phyloP scores from a whole-genome alignment of 768 basidiomycete species.

The Termitomyces sp. region DNA sequence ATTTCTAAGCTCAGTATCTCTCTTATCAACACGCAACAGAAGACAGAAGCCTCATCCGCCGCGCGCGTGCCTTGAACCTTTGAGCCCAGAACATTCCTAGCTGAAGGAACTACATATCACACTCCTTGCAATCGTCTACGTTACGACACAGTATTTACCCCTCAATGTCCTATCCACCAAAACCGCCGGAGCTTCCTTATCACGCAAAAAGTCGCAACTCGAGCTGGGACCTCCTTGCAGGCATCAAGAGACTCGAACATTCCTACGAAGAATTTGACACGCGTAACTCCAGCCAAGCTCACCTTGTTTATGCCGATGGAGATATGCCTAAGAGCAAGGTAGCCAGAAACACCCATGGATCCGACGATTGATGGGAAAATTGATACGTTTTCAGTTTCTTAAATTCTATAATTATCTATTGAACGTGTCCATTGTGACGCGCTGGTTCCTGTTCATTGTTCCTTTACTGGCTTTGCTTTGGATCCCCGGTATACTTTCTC shows the following conservation, averaged over 20 bases:
- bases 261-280: constrained; percentile 55
- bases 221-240: constrained; percentile 47
- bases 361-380: background rate
- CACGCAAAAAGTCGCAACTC: constrained; percentile 19
- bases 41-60: background rate
- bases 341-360: constrained; percentile 1
- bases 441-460: constrained; percentile 77
- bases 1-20: background rate
- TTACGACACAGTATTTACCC: background rate
- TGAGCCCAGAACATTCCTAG: constrained; percentile 4
- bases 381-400: constrained; percentile 34
- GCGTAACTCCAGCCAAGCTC: constrained; percentile 42
- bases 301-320: constrained; percentile 54
- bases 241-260: constrained; percentile 46
- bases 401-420: constrained; percentile 69
- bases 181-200: constrained; percentile 4
- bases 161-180: constrained; percentile 10
- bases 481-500: constrained; percentile 70
- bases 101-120: constrained; percentile 1
- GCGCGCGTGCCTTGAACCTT: background rate
- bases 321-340: constrained; percentile 56
- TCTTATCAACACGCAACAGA: background rate
- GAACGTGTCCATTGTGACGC: constrained; percentile 69
- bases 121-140: background rate
- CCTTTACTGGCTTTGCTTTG: constrained; percentile 63